phyloP scores from a whole-genome alignment of 345 rosid genomes.

The Viola odorata region DNA sequence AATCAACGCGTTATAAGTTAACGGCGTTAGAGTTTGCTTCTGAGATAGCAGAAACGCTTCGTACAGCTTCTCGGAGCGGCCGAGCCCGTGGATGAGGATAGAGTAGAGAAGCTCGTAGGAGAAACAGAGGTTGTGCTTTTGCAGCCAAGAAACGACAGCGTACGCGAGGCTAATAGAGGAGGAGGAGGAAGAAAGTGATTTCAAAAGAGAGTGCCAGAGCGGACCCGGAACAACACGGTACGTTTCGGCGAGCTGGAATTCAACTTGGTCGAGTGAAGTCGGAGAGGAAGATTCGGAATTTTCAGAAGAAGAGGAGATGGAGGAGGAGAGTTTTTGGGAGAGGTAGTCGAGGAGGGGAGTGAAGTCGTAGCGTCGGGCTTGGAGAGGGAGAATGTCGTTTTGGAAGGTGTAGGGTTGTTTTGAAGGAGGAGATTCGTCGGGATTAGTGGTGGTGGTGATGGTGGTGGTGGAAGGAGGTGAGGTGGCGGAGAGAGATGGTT shows the following conservation, averaged over 20 bases:
- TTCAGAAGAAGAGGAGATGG: conserved; percentile 17
- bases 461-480: not conserved
- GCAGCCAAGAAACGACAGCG: conserved; percentile 85
- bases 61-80: conserved; percentile 89
- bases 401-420: not conserved
- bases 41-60: conserved; percentile 89
- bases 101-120: conserved; percentile 93
- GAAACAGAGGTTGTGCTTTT: conserved; percentile 84
- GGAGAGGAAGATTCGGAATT: conserved; percentile 29
- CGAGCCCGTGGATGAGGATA: conserved; percentile 87
- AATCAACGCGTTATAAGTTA: conserved; percentile 89
- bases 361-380: conserved; percentile 71
- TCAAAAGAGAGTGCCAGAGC: conserved; percentile 81
- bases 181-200: conserved; percentile 51
- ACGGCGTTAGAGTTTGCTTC: conserved; percentile 62
- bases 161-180: conserved; percentile 55
- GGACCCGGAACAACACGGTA: conserved; percentile 87
- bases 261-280: conserved; percentile 46
- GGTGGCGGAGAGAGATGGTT: conserved; percentile 12
- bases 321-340: conserved; percentile 24
- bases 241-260: conserved; percentile 67
- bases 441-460: not conserved
- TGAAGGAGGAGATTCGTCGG: not conserved
- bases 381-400: conserved; percentile 34
- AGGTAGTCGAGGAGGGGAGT: conserved; percentile 71